A percentile compares a stretch with the other conserved stretches of the same genome.
These are phyloP conservation scores for Chlamydomonas sp. DNA, from an alignment of 139 green algal species.

Conservation along the genomic window DNA sequence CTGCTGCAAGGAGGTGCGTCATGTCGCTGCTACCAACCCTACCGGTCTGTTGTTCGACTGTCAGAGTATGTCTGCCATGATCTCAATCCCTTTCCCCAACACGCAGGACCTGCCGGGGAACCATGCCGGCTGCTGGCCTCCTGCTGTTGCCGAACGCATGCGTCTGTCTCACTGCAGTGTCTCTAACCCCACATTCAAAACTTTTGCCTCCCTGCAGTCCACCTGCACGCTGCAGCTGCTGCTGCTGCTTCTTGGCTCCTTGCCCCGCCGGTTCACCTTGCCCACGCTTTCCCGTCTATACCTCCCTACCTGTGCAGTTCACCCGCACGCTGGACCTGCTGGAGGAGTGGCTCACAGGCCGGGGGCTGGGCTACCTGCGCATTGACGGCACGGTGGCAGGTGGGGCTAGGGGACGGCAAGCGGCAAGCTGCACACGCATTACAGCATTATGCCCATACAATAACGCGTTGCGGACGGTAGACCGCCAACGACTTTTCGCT, in stretches of 20 bases:
- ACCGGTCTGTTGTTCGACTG: too few relatives aligned
- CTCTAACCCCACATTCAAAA: not conserved
- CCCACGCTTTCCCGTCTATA: conserved; percentile 33
- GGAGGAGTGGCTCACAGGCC: conserved; percentile 70
- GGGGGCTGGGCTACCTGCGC: conserved; percentile 60
- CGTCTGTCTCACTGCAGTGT: too few relatives aligned
- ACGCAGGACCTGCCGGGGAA: too few relatives aligned
- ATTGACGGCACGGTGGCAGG: conserved; percentile 71
- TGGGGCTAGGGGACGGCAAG: not conserved
- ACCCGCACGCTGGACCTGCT: conserved; percentile 78
- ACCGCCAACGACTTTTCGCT: not conserved
- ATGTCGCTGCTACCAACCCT: too few relatives aligned
- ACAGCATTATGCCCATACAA: not conserved
- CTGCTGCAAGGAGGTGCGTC: too few relatives aligned
- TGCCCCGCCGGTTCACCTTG: not conserved
- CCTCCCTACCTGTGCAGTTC: conserved; percentile 51
- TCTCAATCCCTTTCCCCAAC: too few relatives aligned
- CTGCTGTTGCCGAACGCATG: too few relatives aligned
- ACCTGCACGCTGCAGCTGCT: conserved; percentile 58
- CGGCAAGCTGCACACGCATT: not conserved
- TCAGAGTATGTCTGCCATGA: too few relatives aligned
- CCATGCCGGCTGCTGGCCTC: too few relatives aligned
- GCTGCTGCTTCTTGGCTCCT: not conserved
- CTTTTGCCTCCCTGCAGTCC: conserved; percentile 58
- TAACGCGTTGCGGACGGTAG: not conserved